Conservation (phyloP, 768 basidiomycete genomes). For the Tulasnella calospora region DNA sequence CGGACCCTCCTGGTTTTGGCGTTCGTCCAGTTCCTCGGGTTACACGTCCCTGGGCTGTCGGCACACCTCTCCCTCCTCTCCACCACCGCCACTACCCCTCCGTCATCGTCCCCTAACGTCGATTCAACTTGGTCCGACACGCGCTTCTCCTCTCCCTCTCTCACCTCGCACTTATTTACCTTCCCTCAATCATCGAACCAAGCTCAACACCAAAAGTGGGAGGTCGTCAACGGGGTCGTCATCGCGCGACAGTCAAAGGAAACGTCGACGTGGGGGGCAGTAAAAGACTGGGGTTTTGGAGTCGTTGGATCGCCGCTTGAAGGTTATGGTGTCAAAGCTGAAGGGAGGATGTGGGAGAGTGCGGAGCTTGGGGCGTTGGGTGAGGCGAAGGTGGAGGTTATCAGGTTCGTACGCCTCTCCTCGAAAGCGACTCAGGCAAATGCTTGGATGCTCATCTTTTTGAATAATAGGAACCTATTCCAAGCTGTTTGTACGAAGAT, state of each 20-base stretch:
- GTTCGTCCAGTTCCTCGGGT: constrained; percentile 71
- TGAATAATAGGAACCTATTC: constrained; percentile 48
- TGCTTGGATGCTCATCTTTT: constrained; percentile 2
- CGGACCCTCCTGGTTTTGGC: constrained; percentile 58
- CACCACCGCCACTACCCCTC: constrained; percentile 65
- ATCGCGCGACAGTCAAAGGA: constrained; percentile 65
- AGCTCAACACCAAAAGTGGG: not conserved
- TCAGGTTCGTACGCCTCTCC: constrained; percentile 33
- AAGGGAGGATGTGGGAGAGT: constrained; percentile 42
- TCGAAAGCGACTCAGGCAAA: not conserved
- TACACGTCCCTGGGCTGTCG: constrained; percentile 66
- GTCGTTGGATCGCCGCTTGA: constrained; percentile 51
- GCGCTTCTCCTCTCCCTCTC: constrained; percentile 49
- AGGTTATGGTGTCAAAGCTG: constrained; percentile 41
- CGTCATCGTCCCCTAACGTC: constrained; percentile 32
- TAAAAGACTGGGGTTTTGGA: constrained; percentile 60
- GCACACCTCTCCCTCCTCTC: constrained; percentile 57
- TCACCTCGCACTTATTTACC: constrained; percentile 51
- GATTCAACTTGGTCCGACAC: constrained; percentile 14
- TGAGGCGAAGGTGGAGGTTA: constrained; percentile 36
- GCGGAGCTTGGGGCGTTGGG: constrained; percentile 53
- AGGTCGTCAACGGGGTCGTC: constrained; percentile 50
- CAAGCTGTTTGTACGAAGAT: constrained; percentile 48
- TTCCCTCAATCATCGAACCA: not conserved
- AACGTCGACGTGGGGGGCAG: constrained; percentile 56